These are phyloP conservation scores for Fusarium pseudocircinatum DNA, from an alignment of 2,329 filamentous ascomycete genomes.

Conservation along the genomic window DNA sequence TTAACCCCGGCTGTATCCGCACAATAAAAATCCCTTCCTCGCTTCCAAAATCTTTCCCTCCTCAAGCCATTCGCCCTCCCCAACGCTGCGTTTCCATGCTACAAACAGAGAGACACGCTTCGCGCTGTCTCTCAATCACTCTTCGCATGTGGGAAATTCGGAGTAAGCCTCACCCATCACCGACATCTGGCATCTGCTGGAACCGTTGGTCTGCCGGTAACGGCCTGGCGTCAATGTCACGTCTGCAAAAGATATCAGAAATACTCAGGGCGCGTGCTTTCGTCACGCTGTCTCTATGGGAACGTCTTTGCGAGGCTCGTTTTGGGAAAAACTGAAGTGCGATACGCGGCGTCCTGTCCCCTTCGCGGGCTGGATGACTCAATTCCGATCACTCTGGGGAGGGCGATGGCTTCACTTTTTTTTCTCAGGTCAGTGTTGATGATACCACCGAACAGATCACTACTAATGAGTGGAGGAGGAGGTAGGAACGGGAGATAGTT, in stretches of 20 bases:
- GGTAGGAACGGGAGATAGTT: background rate
- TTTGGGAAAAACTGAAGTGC: constrained; percentile 77
- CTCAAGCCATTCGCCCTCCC: constrained; percentile 73
- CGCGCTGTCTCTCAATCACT: constrained; percentile 26
- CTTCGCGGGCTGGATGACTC: constrained; percentile 66
- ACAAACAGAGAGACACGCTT: constrained; percentile 69
- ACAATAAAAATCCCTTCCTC: constrained; percentile 45
- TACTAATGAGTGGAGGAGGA: constrained; percentile 35
- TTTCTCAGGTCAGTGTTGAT: constrained; percentile 45
- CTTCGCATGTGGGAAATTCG: constrained; percentile 95
- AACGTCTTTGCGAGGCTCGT: constrained; percentile 95
- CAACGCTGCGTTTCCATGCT: constrained; percentile 97
- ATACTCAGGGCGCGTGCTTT: constrained; percentile 67
- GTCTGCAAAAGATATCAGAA: constrained; percentile 94
- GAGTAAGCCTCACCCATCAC: constrained; percentile 81
- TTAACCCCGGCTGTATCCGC: constrained; percentile 18
- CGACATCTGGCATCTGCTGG: background rate
- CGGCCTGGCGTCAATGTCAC: constrained; percentile 82
- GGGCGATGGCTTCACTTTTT: constrained; percentile 68
- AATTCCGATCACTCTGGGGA: constrained; percentile 93
- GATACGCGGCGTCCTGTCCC: constrained; percentile 80
- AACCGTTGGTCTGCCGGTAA: constrained; percentile 76
- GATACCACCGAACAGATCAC: constrained; percentile 27
- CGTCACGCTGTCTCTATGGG: constrained; percentile 73
- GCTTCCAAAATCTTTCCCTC: constrained; percentile 51